Conservation (phyloP, 306 rosid genomes). For the Casuarina cunninghamiana region DNA sequence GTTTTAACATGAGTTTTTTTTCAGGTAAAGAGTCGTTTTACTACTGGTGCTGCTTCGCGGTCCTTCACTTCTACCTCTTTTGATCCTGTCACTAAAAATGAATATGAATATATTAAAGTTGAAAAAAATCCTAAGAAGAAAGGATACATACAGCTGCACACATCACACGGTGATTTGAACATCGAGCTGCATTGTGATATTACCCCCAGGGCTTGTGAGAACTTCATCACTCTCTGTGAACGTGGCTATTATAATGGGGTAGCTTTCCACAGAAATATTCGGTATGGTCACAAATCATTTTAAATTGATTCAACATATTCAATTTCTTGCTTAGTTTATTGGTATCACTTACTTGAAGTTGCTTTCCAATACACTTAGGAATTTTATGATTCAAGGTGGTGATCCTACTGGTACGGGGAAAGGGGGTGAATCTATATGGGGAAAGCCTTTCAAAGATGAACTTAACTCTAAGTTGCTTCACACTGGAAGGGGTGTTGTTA, state of each 20-base stretch:
- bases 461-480: constrained; percentile 88
- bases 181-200: constrained; percentile 95
- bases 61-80: constrained; percentile 94
- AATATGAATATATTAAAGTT: constrained; percentile 85
- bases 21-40: constrained; percentile 88
- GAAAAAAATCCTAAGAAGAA: constrained; percentile 96
- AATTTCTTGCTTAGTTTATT: constrained; percentile 5
- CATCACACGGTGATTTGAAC: constrained; percentile 94
- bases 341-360: constrained; percentile 12
- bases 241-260: constrained; percentile 91
- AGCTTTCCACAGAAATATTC: constrained; percentile 79
- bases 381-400: constrained; percentile 98
- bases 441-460: constrained; percentile 89
- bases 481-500: constrained; percentile 93
- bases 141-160: constrained; percentile 89
- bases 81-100: constrained; percentile 89
- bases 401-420: constrained; percentile 96
- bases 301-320: neutral
- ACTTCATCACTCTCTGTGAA: constrained; percentile 93
- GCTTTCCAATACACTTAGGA: constrained; percentile 48
- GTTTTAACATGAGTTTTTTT: constrained; percentile 27
- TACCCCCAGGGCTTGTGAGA: constrained; percentile 89
- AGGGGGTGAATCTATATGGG: constrained; percentile 99
- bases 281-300: constrained; percentile 43
- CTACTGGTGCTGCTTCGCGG: constrained; percentile 96